Evolutionary conservation across 805 yeast species (phyloP).

Genomic region (Pichia phayaonensis): DNA sequence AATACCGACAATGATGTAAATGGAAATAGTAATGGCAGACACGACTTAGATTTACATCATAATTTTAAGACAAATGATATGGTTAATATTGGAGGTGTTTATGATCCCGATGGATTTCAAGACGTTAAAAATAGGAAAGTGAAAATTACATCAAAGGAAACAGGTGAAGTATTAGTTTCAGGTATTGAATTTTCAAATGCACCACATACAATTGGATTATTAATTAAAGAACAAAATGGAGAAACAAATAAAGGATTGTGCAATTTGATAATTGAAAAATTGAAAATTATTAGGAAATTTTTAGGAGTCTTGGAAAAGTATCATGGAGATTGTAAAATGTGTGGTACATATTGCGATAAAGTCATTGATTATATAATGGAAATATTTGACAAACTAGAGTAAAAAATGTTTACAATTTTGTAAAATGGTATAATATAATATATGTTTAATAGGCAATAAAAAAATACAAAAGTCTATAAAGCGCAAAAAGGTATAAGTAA

Average conservation of each 20-base stretch:
- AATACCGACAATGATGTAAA: background rate
- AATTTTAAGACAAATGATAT: background rate
- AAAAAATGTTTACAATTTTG: background rate
- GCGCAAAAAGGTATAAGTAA: background rate
- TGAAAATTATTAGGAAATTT: constrained; percentile 15
- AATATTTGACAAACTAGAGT: background rate
- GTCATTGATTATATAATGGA: constrained; percentile 13
- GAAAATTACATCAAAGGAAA: background rate
- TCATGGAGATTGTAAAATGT: constrained; percentile 16
- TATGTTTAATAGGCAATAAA: background rate
- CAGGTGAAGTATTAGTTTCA: constrained; percentile 2
- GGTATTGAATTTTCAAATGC: constrained; percentile 5
- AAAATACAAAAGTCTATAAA: background rate
- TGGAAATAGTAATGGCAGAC: background rate
- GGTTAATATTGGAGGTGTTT: background rate
- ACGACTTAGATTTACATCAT: background rate
- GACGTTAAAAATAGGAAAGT: background rate
- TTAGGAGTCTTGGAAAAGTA: constrained; percentile 16
- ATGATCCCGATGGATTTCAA: background rate
- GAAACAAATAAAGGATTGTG: background rate
- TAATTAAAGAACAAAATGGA: background rate
- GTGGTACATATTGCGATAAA: constrained; percentile 16
- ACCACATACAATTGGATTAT: background rate
- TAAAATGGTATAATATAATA: background rate
- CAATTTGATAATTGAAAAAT: constrained; percentile 10